phyloP scores from a whole-genome alignment of 2,329 filamentous ascomycete species.

The Leptoxyphium fumago region DNA sequence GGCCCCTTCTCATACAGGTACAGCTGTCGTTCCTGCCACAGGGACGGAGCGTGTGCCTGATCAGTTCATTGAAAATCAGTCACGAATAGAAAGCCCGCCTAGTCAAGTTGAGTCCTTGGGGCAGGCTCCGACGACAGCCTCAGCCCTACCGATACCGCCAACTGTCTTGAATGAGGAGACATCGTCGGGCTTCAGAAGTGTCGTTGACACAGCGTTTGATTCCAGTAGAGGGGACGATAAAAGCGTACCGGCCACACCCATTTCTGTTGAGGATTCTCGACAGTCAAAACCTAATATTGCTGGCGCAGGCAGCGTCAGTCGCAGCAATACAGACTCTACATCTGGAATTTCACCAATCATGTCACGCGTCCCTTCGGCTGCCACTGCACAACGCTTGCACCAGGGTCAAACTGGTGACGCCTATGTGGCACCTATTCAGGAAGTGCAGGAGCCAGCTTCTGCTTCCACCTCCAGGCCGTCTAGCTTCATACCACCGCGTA shows the following conservation, averaged over 20 bases:
- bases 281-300: conserved; percentile 5
- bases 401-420: conserved; percentile 22
- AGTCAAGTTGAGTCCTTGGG: conserved; percentile 6
- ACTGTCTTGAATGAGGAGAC: conserved; percentile 1
- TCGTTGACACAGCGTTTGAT: conserved; percentile 53
- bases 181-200: conserved; percentile 21
- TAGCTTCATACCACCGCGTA: conserved; percentile 7
- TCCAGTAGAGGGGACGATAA: conserved; percentile 36
- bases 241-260: conserved; percentile 36
- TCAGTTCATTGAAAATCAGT: conserved; percentile 6
- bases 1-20: background rate
- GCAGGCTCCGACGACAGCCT: background rate
- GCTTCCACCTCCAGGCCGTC: background rate
- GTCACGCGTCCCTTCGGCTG: conserved; percentile 36
- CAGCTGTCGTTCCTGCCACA: conserved; percentile 4
- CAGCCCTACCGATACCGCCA: conserved; percentile 1
- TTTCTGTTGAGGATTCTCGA: conserved; percentile 29
- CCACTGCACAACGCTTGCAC: conserved; percentile 18
- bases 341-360: conserved; percentile 53
- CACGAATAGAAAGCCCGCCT: conserved; percentile 5
- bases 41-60: conserved; percentile 7
- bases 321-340: conserved; percentile 49
- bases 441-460: conserved; percentile 14
- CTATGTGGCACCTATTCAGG: conserved; percentile 39
- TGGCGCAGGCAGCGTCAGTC: conserved; percentile 7